Base-by-base conservation (phyloP, 1,284 basidiomycete species). In the Apiotrichum laibachii region DNA sequence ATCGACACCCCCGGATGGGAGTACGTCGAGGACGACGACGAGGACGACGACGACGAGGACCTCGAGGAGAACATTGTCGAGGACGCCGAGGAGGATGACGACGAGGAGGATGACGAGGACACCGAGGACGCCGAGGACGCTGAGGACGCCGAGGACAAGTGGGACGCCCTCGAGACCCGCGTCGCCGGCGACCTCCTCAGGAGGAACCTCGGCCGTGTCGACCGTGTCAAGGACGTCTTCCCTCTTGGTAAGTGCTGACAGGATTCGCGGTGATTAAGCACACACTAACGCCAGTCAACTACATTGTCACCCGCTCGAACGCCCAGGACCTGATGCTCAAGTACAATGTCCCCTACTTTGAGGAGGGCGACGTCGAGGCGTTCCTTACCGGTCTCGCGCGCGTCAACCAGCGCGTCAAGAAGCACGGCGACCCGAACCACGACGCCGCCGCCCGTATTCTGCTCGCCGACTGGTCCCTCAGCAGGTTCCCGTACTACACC, bases 401-500 rank as follows among this genome's bases (percentile, higher is more conserved):
- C 44, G 83, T 87, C 15, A 83, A 86, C 59, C 86, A 88, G 53
- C 82, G 92, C 37, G 80, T 93, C n/a, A 90, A 88, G 78, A 93
- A 89, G 61, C 75, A 90, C 85, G 87, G 85, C 66, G 91, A 90
- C 53, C 82, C 85, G 47, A 93, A 98, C 76, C 78, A 92, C 57
- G 83, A 85, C 13, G 86, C 85, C 22, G 90, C 93, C 2, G 88
- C 90, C 11, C 87, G 90, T 26, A 83, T 88, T 55, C 82, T 98
- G 44, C 82, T 98, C 46, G 86, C 90, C 31, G 94, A 98, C 79
- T 99, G 94, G 94, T 87, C 85, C 62, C 83, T 82, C 7, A 89
- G 88, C 53, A 86, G 85, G 64, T 85, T 98, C 70, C 84, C 86
- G 16, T 88, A 89, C 70, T 95, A 89, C 79, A 87, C 88, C 8